Evolutionary conservation across 805 yeast species (phyloP).

Genomic region (Hanseniaspora taiwanica): DNA sequence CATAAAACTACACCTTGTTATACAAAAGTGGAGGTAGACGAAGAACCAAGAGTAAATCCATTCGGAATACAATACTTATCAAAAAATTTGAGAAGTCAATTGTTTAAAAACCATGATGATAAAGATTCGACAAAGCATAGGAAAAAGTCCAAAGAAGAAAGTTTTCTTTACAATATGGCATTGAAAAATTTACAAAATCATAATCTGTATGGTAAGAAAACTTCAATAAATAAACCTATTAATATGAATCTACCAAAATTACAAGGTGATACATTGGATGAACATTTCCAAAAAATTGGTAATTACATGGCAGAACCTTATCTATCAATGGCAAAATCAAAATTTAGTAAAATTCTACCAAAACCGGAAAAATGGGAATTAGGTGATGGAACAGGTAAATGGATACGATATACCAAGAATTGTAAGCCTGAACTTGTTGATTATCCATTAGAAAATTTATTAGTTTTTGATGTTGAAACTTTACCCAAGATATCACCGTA

Average conservation of each 20-base stretch:
- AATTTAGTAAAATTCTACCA: constrained; percentile 28
- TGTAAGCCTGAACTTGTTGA: constrained; percentile 41
- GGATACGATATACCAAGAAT: constrained; percentile 61
- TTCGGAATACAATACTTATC: constrained; percentile 76
- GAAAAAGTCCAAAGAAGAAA: constrained; percentile 12
- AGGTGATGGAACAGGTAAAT: constrained; percentile 52
- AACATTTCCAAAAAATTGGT: constrained; percentile 73
- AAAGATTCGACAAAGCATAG: constrained; percentile 6
- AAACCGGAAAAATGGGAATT: constrained; percentile 42
- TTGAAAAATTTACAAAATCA: constrained; percentile 45
- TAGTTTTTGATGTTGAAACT: constrained; percentile 86
- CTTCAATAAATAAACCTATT: constrained; percentile 49
- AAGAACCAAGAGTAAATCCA: constrained; percentile 31
- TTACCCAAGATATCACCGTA: constrained; percentile 61
- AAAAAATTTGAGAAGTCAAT: constrained; percentile 38
- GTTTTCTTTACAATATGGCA: constrained; percentile 30
- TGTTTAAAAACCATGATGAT: constrained; percentile 35
- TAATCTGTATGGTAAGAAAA: constrained; percentile 62
- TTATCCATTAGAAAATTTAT: constrained; percentile 55
- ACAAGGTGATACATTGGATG: constrained; percentile 65
- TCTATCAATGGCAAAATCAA: constrained; percentile 32
- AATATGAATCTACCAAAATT: constrained; percentile 49
- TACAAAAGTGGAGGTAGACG: not conserved
- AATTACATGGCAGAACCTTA: constrained; percentile 46
- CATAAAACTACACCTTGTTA: too few relatives aligned